Base-by-base conservation (phyloP, 768 basidiomycete genomes). In the Cystofilobasidium macerans region DNA sequence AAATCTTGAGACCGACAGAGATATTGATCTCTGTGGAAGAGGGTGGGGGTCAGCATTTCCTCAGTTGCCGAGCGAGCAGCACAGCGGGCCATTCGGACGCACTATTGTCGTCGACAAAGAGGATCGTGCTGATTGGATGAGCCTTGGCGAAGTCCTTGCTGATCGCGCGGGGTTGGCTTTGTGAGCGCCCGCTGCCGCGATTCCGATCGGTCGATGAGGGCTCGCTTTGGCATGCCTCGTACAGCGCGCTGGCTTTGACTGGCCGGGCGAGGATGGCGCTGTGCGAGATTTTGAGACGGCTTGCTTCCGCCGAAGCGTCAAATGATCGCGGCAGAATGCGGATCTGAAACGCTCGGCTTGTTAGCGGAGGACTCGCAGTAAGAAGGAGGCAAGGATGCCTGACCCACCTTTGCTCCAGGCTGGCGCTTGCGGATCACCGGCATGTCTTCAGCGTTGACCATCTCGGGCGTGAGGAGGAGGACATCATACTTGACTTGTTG, bases 211-310 rank as follows among this genome's bases (percentile, higher is more conserved):
- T n/a, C n/a, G n/a, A n/a, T n/a, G n/a, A n/a, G n/a, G n/a, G n/a
- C n/a, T 26, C 18, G 32, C 22, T 20, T n/a, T 4, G 14, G 7
- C 43, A 40, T 4, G 53, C 42, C 11, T n/a, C 20, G 53, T 33
- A 61, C 6, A 67, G 65, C 11, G 53, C 30, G 13, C 1, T 28
- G 9, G 60, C 59, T 53, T 67, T 67, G 51, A 61, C 26, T 14
- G 65, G 65, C 33, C 59, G 40, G 13, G 59, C 13, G 18, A 67
- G 26, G 33, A 67, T 42, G 5, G 12, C 9, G 0, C 22, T n/a
- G 40, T 61, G 51, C 1, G 65, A 30, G 5, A 67, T 28, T 12
- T 24, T 11, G n/a, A 67, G 58, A 1, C 28, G n/a, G 2, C 18
- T 18, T 22, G 47, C 42, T 8, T 36, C 58, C 12, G n/a, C 20